These are phyloP conservation scores for Musa balbisiana DNA, from an alignment of 202 grass and related monocot genomes.

Conservation along the genomic window DNA sequence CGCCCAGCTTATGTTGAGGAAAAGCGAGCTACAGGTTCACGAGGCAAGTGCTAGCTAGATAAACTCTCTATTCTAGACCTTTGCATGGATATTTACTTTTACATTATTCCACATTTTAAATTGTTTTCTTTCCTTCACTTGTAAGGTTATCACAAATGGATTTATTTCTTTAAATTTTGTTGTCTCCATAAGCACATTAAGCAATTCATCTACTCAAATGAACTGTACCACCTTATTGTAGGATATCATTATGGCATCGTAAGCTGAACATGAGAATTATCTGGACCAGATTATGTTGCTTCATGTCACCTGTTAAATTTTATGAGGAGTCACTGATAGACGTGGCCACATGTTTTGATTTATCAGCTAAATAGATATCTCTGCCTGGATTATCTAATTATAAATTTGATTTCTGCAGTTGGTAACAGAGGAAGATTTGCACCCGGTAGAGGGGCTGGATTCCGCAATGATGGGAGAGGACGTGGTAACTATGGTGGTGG, in stretches of 20 bases:
- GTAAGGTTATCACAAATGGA: background rate
- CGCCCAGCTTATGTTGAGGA: slow-evolving; percentile 69
- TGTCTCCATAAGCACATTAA: background rate
- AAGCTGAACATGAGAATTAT: background rate
- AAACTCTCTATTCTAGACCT: background rate
- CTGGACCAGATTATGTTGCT: background rate
- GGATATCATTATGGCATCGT: too few species aligned
- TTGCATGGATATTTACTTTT: background rate
- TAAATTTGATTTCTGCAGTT: slow-evolving; percentile 31
- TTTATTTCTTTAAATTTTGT: background rate
- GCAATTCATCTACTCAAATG: too few species aligned
- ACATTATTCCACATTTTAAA: background rate
- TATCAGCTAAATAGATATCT: background rate
- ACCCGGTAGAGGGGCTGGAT: slow-evolving; percentile 50
- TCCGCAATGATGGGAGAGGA: slow-evolving; percentile 63
- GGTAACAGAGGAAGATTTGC: slow-evolving; percentile 53
- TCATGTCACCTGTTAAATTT: too few species aligned
- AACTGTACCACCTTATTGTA: too few species aligned
- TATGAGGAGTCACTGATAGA: background rate
- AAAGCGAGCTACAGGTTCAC: slow-evolving; percentile 57
- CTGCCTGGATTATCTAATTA: background rate
- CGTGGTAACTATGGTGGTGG: slow-evolving; percentile 56
- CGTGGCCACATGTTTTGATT: background rate
- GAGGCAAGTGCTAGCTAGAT: slow-evolving; percentile 33
- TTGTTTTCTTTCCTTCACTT: background rate